phyloP scores from a whole-genome alignment of 257 asterid species.

The Scutellaria galericulata region DNA sequence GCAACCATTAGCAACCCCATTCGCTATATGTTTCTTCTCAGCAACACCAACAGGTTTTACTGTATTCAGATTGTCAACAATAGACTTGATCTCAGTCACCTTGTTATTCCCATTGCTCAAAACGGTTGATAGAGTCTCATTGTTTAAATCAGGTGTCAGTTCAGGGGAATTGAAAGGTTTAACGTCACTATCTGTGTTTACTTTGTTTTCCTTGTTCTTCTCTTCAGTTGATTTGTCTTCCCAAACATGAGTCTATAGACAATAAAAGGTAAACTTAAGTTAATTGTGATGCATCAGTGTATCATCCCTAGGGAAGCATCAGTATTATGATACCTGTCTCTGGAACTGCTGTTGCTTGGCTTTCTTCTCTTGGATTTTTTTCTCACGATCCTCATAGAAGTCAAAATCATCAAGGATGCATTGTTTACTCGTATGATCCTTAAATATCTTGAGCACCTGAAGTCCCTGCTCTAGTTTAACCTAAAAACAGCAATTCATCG shows the following conservation, averaged over 20 bases:
- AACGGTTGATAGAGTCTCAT: constrained; percentile 24
- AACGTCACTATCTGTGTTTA: constrained; percentile 35
- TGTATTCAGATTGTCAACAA: constrained; percentile 32
- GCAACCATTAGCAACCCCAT: constrained; percentile 57
- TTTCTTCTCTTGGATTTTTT: constrained; percentile 60
- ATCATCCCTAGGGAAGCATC: neutral
- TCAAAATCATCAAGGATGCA: constrained; percentile 75
- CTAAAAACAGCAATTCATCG: constrained; percentile 29
- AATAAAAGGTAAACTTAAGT: neutral
- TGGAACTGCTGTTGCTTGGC: constrained; percentile 52
- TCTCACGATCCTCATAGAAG: constrained; percentile 75
- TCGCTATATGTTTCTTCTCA: constrained; percentile 44
- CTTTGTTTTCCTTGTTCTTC: constrained; percentile 44
- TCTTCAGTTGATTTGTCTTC: constrained; percentile 53
- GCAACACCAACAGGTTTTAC: constrained; percentile 36
- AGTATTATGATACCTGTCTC: constrained; percentile 41
- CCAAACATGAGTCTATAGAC: constrained; percentile 50
- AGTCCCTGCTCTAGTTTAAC: constrained; percentile 66
- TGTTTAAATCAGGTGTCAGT: constrained; percentile 30
- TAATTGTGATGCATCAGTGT: neutral
- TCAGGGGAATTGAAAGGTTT: constrained; percentile 40
- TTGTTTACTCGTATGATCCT: constrained; percentile 58
- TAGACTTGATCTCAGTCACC: neutral
- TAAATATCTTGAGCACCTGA: constrained; percentile 64
- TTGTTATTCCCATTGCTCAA: constrained; percentile 35